Evolutionary conservation across 139 green algal species (phyloP), one percentile per base, ranked within the genome.

Genomic region (Mesotaenium endlicherianum): DNA sequence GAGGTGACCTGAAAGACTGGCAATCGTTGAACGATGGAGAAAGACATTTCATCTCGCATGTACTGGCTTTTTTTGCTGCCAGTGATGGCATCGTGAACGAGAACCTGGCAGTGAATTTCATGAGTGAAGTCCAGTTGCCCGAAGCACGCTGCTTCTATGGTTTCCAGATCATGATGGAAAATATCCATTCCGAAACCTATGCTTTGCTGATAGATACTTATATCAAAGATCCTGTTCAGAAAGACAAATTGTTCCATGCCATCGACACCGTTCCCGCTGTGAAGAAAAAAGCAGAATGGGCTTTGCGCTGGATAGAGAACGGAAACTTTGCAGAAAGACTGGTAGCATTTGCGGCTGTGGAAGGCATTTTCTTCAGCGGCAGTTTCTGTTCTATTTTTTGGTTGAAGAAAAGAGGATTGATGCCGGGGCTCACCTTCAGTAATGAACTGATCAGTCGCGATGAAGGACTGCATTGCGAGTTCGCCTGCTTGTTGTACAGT

Each of bases 101-200:
- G 83, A 99, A 98, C 91, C 90, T 98, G 42, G 94, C 92, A 0
- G 81, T 89, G 1, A 89, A 95, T n/a, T 99, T 99, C 88, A 94
- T 98, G 93, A 92, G 87, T 42, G 96, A 99, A 38, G 84, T 98
- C 47, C 93, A 97, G 79, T 68, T 98, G 6, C 93, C 95, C 42
- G 95, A 98, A 91, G 96, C 96, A 6, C 91, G 96, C 0, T 93
- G 95, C 0, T 99, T 99, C 82, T 99, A 99, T 79, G 94, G 94
- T 44, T 99, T 98, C 91, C 96, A 99, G 88, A 97, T 98, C n/a
- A 94, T 95, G 50, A 99, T 99, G 75, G 96, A 99, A 90, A 99
- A 98, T 89, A 98, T 99, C 74, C 96, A 99, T 90, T 94, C 90
- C 76, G 96, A 99, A 91, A 98, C 98, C 96, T 99, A 99, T 92